Conservation (phyloP, 305 asterid species). For the Fraxinus greggii region DNA sequence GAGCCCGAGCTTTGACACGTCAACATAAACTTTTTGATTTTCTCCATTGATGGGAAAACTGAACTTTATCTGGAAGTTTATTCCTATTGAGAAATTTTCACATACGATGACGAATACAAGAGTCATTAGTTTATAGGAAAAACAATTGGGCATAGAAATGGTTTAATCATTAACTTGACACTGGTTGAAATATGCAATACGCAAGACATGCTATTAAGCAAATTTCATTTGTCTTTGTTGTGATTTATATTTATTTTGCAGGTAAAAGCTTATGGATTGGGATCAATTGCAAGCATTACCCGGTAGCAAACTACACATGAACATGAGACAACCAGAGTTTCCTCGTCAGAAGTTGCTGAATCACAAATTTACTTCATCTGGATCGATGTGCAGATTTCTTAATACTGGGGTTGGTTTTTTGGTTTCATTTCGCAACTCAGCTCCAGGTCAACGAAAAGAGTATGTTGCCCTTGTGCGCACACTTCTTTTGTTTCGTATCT, state of each 20-base stretch:
- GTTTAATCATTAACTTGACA: background rate
- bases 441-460: background rate
- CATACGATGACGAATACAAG: background rate
- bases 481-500: background rate
- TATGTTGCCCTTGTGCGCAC: background rate
- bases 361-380: background rate
- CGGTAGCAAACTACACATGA: background rate
- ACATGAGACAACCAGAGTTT: background rate
- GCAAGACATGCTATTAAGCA: background rate
- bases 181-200: background rate
- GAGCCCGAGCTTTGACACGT: background rate
- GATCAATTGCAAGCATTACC: background rate
- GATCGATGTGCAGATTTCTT: background rate
- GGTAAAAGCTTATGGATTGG: background rate
- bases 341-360: background rate
- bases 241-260: constrained; percentile 1
- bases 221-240: background rate
- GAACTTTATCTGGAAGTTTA: background rate
- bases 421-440: background rate
- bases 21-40: background rate
- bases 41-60: constrained; percentile 3
- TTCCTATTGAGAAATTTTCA: background rate
- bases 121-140: background rate
- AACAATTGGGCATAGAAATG: background rate
- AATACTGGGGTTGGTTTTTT: background rate